These are phyloP conservation scores for Fraxinus nigra DNA, from an alignment of 305 asterid species.

Conservation along the genomic window DNA sequence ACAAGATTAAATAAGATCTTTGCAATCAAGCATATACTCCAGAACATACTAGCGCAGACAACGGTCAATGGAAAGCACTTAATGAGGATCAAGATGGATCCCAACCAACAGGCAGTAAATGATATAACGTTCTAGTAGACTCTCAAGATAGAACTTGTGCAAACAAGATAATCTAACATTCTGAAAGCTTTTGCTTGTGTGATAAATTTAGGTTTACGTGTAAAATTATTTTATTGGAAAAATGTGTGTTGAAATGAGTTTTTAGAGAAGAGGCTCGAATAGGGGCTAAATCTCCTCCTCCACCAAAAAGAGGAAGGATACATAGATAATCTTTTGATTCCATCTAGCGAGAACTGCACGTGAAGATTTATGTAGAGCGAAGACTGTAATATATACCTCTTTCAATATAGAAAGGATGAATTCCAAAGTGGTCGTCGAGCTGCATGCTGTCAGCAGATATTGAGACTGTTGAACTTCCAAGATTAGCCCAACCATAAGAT, in stretches of 20 bases:
- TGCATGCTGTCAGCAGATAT: constrained; percentile 51
- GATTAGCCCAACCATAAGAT: constrained; percentile 73
- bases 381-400: constrained; percentile 50
- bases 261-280: background rate
- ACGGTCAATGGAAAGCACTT: background rate
- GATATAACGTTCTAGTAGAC: background rate
- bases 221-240: background rate
- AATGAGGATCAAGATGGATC: background rate
- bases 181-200: background rate
- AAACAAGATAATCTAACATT: background rate
- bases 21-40: constrained; percentile 4
- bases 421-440: constrained; percentile 66
- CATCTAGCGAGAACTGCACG: constrained; percentile 1
- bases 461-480: constrained; percentile 38
- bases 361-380: constrained; percentile 1
- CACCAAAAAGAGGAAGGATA: background rate
- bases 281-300: background rate
- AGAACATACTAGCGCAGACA: background rate
- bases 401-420: constrained; percentile 88
- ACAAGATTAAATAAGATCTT: constrained; percentile 22
- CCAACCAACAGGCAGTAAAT: background rate
- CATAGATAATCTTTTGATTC: background rate
- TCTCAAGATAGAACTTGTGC: background rate
- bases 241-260: background rate
- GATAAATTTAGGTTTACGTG: background rate